A percentile compares a stretch with the other conserved stretches of the same genome.
These are phyloP conservation scores for Dictyostelium intermedium DNA, from an alignment of 78 protist genomes.

Conservation along the genomic window DNA sequence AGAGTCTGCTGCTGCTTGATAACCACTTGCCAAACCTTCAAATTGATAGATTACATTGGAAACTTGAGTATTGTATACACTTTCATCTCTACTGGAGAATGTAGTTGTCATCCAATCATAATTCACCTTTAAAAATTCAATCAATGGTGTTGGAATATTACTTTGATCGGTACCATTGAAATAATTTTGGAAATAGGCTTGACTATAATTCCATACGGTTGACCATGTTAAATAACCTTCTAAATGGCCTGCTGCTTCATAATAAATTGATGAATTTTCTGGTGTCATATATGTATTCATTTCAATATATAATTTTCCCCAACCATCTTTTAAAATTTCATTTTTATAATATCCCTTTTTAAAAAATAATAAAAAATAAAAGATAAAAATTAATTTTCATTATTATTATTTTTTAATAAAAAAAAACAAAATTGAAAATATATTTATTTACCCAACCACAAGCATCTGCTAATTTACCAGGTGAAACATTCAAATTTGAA, in stretches of 20 bases:
- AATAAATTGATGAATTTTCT: not conserved
- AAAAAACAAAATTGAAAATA: no score
- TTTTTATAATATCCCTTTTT: conserved; percentile 54
- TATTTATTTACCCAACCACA: not conserved
- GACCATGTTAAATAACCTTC: conserved; percentile 64
- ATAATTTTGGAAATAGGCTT: not conserved
- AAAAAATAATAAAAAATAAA: no score
- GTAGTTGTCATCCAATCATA: conserved; percentile 11
- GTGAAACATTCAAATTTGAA: not conserved
- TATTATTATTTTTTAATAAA: no score
- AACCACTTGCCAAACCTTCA: conserved; percentile 23
- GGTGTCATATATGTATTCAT: not conserved
- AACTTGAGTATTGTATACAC: conserved; percentile 14
- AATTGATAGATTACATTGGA: conserved; percentile 5
- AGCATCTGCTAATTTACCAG: not conserved
- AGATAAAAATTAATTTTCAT: no score
- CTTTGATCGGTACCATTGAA: not conserved
- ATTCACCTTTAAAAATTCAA: not conserved
- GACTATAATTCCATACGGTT: not conserved
- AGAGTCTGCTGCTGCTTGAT: not conserved
- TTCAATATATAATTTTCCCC: conserved; percentile 62
- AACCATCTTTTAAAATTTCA: conserved; percentile 52
- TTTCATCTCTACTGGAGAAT: not conserved
- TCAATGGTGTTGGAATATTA: not conserved
- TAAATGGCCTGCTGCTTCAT: conserved; percentile 27